phyloP scores from a whole-genome alignment of 2,329 filamentous ascomycete species.

The Canariomyces notabilis region DNA sequence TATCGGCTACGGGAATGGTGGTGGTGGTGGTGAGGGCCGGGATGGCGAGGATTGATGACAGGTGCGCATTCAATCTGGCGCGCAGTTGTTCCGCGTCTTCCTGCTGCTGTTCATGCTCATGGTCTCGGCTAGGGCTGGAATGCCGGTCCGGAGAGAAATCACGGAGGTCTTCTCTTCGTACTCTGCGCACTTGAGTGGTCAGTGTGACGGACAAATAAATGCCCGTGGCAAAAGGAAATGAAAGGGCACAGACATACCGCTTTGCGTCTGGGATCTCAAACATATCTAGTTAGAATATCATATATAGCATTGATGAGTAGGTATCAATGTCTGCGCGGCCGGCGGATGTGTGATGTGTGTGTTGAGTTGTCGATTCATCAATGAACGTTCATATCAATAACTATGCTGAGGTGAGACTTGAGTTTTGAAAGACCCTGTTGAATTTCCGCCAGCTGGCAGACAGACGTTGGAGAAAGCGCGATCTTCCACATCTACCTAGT shows the following conservation, averaged over 20 bases:
- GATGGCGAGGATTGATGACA: slow-evolving; percentile 38
- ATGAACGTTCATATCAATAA: no score
- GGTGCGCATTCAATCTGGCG: slow-evolving; percentile 43
- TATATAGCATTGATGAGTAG: no score
- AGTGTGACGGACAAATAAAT: no score
- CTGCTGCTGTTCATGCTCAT: slow-evolving; percentile 28
- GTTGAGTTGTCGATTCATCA: no score
- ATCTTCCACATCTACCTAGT: no score
- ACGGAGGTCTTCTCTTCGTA: slow-evolving; percentile 51
- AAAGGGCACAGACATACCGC: slow-evolving; percentile 34
- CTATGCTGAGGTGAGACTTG: no score
- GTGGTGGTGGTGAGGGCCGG: background rate
- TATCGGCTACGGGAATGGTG: background rate
- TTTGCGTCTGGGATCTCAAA: slow-evolving; percentile 50
- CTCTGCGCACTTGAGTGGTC: slow-evolving; percentile 35
- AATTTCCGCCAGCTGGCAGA: no score
- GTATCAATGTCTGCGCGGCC: no score
- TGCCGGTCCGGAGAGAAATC: slow-evolving; percentile 32
- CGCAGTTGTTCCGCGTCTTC: slow-evolving; percentile 38
- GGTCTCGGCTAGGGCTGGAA: slow-evolving; percentile 27
- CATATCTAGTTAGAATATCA: slow-evolving; percentile 33
- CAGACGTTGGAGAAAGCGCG: no score
- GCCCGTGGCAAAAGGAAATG: background rate
- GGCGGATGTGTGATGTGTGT: background rate
- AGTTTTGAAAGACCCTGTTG: no score